These are phyloP conservation scores for Coniochaeta pulveracea DNA, from an alignment of 2,329 filamentous ascomycete genomes.

Conservation along the genomic window DNA sequence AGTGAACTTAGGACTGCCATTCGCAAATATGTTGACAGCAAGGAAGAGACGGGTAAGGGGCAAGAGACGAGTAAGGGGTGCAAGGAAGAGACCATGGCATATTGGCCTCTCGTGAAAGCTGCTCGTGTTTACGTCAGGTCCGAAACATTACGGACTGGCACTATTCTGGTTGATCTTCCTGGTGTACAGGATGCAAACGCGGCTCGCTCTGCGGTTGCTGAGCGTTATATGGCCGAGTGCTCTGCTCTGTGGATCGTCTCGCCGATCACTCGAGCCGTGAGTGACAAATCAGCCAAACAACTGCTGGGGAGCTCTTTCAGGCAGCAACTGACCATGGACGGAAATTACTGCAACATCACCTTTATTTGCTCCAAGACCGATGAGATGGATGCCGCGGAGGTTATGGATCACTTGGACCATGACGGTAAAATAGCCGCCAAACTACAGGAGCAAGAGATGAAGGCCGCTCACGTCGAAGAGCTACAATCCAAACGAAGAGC, in stretches of 20 bases:
- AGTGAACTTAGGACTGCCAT: no score
- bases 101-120: slow-evolving; percentile 41
- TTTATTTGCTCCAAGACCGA: slow-evolving; percentile 55
- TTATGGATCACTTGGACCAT: not conserved
- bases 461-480: no score
- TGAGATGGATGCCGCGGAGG: slow-evolving; percentile 27
- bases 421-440: not conserved
- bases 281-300: slow-evolving; percentile 43
- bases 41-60: no score
- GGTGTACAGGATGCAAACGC: slow-evolving; percentile 49
- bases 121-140: slow-evolving; percentile 27
- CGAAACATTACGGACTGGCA: slow-evolving; percentile 20
- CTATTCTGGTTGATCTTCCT: slow-evolving; percentile 36
- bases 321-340: slow-evolving; percentile 45
- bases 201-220: slow-evolving; percentile 34
- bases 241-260: slow-evolving; percentile 47
- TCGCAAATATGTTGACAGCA: no score
- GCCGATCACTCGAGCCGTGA: slow-evolving; percentile 47
- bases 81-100: slow-evolving; percentile 9
- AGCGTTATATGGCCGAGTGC: slow-evolving; percentile 46
- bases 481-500: no score
- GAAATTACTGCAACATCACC: slow-evolving; percentile 36
- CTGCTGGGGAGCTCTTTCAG: slow-evolving; percentile 45
- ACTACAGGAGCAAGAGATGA: not conserved
- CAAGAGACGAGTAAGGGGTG: no score